These are phyloP conservation scores for Olyra latifolia DNA, from an alignment of 176 grass and related monocot species.

Conservation along the genomic window DNA sequence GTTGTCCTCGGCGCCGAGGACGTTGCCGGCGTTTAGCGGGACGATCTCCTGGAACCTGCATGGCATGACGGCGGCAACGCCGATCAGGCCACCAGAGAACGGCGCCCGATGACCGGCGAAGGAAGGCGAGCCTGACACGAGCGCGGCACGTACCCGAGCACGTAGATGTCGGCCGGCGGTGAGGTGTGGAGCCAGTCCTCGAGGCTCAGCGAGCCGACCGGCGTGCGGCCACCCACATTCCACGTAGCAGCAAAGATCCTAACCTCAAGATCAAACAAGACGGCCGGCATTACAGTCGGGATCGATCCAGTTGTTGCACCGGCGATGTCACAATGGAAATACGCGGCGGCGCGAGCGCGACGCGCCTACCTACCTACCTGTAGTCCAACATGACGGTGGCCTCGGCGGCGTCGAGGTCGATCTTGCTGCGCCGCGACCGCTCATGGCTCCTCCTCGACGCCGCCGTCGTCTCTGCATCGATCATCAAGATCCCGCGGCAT, in stretches of 20 bases:
- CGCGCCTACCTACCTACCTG: constrained; percentile 30
- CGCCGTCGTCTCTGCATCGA: constrained; percentile 55
- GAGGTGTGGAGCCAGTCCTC: constrained; percentile 94
- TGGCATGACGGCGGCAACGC: not conserved
- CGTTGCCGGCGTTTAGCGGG: constrained; percentile 85
- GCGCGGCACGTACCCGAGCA: constrained; percentile 56
- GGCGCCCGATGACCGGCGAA: not conserved
- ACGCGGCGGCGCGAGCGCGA: too few species aligned
- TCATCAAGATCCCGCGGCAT: constrained; percentile 6
- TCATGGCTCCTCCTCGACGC: constrained; percentile 59
- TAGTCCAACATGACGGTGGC: constrained; percentile 86
- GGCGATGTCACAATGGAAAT: not conserved
- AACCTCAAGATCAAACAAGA: constrained; percentile 30
- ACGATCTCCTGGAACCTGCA: constrained; percentile 88
- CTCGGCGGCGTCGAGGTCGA: constrained; percentile 91
- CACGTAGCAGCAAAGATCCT: constrained; percentile 94
- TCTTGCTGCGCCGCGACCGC: constrained; percentile 75
- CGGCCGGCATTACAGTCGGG: not conserved
- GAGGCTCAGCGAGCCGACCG: constrained; percentile 65
- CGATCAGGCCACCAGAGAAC: not conserved
- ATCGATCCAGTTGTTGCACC: not conserved
- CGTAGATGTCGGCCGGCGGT: constrained; percentile 90
- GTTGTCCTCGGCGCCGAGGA: constrained; percentile 88
- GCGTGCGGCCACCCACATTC: constrained; percentile 88
- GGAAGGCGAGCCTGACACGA: not conserved